Evolutionary conservation across 768 basidiomycete genomes (phyloP), one percentile per base, ranked within the genome.

Genomic region (Phlebiopsis gigantea): DNA sequence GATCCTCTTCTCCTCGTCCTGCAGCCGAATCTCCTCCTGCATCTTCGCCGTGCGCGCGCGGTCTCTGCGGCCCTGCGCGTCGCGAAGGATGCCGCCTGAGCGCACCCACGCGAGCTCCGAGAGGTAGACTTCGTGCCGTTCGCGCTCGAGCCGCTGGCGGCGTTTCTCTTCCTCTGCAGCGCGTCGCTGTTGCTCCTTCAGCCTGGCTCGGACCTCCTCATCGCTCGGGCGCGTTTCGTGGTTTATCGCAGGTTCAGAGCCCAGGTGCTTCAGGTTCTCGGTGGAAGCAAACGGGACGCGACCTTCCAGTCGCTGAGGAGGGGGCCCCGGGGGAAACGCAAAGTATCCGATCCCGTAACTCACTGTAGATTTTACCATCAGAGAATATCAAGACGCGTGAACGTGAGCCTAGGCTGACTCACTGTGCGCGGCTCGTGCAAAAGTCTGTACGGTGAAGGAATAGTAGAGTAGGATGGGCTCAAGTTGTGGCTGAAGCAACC

Each of bases 41-140:
- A 85, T 73, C 10, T 65, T 67, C 57, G 77, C 72, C 2, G 81
- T 85, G 48, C 80, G 75, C n/a, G 62, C 72, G 61, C 67, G 68
- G 63, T 85, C 82, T 43, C 80, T 73, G 52, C 69, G 72, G 7
- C 82, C 82, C 10, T 70, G 60, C 31, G 69, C 69, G 62, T 82
- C 79, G 42, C 81, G 75, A 28, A 85, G 72, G 21, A 80, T 65
- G 1, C 83, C 82, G 24, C 84, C 84, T 9, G 74, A 77, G 9
- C 79, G 75, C 1, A 85, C 83, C 81, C 83, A 85, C 14, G 77
- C 78, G 52, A 81, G 73, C 65, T 85, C 84, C 26, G 78, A 79
- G 45, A 66, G 67, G n/a, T 72, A 69, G 12, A 75, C 75, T 46
- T 79, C 75, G n/a, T 62, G 72, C 8, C 66, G 73, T 54, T 79